Conservation (phyloP, 2,329 filamentous ascomycete genomes). For the Talaromyces albobiverticillius region DNA sequence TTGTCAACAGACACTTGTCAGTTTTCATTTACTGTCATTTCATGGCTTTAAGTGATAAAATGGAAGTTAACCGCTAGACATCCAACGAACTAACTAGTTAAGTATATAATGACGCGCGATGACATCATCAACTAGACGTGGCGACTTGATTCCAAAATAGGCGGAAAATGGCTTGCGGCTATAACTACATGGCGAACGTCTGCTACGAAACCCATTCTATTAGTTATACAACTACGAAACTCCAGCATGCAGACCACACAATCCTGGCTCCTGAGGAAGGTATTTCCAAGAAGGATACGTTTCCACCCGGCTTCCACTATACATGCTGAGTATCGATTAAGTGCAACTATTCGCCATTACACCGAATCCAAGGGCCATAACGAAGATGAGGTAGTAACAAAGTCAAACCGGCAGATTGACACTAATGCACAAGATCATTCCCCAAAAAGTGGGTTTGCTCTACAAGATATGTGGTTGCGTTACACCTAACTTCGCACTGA, state of each 20-base stretch:
- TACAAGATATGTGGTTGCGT: background rate
- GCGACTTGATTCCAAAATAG: no score
- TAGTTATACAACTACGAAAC: no score
- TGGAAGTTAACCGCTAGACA: no score
- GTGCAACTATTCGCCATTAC: background rate
- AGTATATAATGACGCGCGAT: no score
- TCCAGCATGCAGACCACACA: conserved; percentile 9
- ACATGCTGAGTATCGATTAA: background rate
- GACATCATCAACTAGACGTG: no score
- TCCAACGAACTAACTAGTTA: no score
- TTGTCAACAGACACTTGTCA: background rate
- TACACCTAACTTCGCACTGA: background rate
- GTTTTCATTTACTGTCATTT: no score
- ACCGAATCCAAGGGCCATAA: background rate
- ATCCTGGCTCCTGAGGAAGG: background rate
- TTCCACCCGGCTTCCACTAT: background rate
- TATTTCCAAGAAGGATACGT: background rate
- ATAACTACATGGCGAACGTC: no score
- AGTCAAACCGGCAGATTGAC: no score
- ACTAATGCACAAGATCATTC: background rate
- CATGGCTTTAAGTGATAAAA: no score
- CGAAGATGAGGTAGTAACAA: background rate
- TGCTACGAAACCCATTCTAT: no score
- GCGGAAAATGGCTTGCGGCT: no score
- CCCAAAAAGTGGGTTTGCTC: conserved; percentile 1